These are phyloP conservation scores for Acidiella bohemica DNA, from an alignment of 495 filamentous ascomycete species.

Conservation along the genomic window DNA sequence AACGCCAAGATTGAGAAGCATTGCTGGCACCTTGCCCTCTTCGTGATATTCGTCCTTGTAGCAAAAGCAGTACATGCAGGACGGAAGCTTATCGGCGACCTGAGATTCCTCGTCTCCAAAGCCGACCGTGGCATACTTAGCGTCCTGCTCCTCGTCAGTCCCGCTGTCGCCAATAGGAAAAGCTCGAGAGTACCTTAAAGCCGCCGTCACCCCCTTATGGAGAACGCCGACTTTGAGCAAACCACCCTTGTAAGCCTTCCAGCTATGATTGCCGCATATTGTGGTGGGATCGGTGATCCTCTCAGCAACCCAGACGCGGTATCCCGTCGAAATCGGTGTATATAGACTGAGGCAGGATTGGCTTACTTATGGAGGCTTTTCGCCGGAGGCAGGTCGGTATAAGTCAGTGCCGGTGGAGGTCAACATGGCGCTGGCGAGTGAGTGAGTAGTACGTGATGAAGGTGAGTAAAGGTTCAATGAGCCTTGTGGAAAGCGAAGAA, in stretches of 20 bases:
- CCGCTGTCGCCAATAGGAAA: neutral
- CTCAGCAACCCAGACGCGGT: no score
- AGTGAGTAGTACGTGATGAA: no score
- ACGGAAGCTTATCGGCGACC: neutral
- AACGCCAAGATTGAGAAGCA: slow-evolving; percentile 1
- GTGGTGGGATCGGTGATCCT: no score
- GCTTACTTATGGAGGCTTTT: neutral
- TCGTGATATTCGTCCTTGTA: slow-evolving; percentile 1
- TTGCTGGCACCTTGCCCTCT: neutral
- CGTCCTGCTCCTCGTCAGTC: neutral
- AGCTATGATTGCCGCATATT: neutral
- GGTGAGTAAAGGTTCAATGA: no score
- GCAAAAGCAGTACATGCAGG: slow-evolving; percentile 2
- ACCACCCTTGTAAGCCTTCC: neutral
- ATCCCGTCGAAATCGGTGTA: no score
- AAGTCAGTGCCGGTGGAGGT: no score
- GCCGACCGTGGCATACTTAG: neutral
- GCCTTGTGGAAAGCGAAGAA: no score
- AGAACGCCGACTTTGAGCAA: neutral
- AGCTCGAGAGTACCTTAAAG: neutral
- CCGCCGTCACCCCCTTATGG: neutral
- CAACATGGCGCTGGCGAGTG: no score
- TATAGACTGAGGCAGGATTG: no score
- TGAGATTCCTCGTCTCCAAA: neutral
- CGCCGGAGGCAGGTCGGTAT: neutral